Evolutionary conservation across 768 basidiomycete species (phyloP).

Genomic region (Hygrophorus pudorinus): DNA sequence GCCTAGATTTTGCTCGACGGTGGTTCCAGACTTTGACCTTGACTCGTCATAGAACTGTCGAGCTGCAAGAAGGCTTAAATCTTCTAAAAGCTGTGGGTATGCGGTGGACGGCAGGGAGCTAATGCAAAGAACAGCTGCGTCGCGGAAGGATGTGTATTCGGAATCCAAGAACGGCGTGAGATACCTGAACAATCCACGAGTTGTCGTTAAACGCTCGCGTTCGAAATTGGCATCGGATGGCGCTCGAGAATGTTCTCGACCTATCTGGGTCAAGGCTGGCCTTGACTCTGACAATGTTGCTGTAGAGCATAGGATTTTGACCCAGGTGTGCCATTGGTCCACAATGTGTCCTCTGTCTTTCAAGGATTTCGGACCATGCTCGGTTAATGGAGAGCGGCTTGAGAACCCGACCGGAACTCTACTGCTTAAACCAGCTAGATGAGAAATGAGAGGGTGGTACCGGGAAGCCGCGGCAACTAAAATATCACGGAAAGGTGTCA

Average conservation of each 20-base stretch:
- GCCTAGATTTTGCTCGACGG: constrained; percentile 27
- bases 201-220: constrained; percentile 73
- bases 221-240: constrained; percentile 70
- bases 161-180: constrained; percentile 83
- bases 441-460: constrained; percentile 62
- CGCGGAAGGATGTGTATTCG: constrained; percentile 74
- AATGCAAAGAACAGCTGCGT: constrained; percentile 81
- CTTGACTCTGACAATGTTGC: constrained; percentile 57
- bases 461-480: constrained; percentile 60
- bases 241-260: constrained; percentile 58
- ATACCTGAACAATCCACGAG: constrained; percentile 75
- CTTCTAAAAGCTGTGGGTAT: constrained; percentile 77
- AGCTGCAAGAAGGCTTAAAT: constrained; percentile 68
- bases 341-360: constrained; percentile 49
- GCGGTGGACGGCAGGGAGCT: constrained; percentile 73
- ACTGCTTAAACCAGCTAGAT: constrained; percentile 62
- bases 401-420: constrained; percentile 39
- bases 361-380: constrained; percentile 42
- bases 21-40: constrained; percentile 31
- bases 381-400: constrained; percentile 29
- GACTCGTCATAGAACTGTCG: constrained; percentile 80
- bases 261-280: constrained; percentile 41
- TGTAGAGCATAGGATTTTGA: constrained; percentile 79
- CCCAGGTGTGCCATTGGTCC: constrained; percentile 79
- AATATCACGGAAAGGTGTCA: constrained; percentile 49